phyloP scores from a whole-genome alignment of 495 filamentous ascomycete species.

The Neurospora tetraspora region DNA sequence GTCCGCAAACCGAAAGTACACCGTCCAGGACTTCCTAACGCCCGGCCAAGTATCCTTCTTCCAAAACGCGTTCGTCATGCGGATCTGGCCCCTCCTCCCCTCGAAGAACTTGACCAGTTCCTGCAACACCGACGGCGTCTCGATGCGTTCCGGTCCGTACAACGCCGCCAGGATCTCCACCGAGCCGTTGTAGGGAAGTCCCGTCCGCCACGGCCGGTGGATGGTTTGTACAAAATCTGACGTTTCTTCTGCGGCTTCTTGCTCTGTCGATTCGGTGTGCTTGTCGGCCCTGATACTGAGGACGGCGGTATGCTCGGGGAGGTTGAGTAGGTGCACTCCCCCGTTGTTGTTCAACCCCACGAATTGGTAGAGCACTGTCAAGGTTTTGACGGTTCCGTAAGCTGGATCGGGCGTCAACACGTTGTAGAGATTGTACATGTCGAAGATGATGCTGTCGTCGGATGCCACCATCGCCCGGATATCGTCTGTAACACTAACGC shows the following conservation, averaged over 20 bases:
- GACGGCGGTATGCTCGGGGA: neutral
- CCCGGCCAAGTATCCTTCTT: slow-evolving; percentile 14
- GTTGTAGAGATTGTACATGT: slow-evolving; percentile 12
- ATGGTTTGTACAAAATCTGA: neutral
- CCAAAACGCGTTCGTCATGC: slow-evolving; percentile 19
- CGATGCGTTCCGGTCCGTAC: slow-evolving; percentile 13
- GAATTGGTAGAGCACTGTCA: slow-evolving; percentile 16
- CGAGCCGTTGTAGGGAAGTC: neutral
- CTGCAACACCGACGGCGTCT: slow-evolving; percentile 13
- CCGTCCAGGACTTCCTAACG: slow-evolving; percentile 16
- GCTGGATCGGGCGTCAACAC: slow-evolving; percentile 15
- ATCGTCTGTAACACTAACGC: slow-evolving; percentile 15
- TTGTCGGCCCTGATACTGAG: neutral
- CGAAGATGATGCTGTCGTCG: slow-evolving; percentile 7
- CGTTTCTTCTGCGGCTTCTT: neutral
- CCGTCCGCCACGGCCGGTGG: slow-evolving; percentile 5
- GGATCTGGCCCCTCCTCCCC: slow-evolving; percentile 14
- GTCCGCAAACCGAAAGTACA: slow-evolving; percentile 17
- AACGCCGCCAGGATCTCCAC: slow-evolving; percentile 17
- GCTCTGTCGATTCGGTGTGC: neutral
- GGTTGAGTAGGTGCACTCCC: slow-evolving; percentile 4
- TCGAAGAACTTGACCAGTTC: slow-evolving; percentile 14
- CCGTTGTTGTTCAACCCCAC: slow-evolving; percentile 1
- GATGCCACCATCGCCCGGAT: slow-evolving; percentile 7
- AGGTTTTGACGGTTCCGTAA: slow-evolving; percentile 6